Base-by-base conservation (phyloP, 1,284 basidiomycete species). In the Rhodotorula sp. region DNA sequence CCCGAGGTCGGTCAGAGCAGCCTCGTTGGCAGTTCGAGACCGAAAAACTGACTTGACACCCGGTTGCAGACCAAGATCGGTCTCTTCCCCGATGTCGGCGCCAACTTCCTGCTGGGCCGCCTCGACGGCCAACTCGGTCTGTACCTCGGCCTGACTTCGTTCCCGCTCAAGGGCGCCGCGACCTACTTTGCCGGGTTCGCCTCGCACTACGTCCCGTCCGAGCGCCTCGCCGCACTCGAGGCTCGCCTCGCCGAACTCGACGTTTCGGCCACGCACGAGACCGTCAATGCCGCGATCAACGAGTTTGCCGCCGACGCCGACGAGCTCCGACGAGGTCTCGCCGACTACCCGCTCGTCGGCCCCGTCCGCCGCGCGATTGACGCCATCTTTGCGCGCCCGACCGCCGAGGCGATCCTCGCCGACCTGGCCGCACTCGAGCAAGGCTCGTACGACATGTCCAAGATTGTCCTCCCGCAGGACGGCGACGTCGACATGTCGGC, bases 51-150 rank as follows among this genome's bases (percentile, higher is more conserved):
- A 58, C 54, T 26, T 16, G 12, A 16, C 3, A n/a, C 23, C 5
- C 57, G 6, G 18, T n/a, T 67, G 51, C 56, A 80, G 77, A 80
- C 79, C 48, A 75, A 73, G 58, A 78, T 80, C 62, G 78, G 78
- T 31, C 71, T 91, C 78, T 89, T 85, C 78, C 93, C 93, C 46
- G 93, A 96, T 82, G 96, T 99, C 62, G 97, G 97, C 51, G 91
- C 91, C 57, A 94, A 88, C 77, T 91, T 90, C 83, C 94, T 93
- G 83, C 85, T 99, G 65, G 89, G 93, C 43, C 87, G 90, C 76
- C 83, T 99, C 68, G 97, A 99, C 80, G 97, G 97, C 21, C 86
- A 91, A 76, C 81, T 98, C 66, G 97, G 97, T 56, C 91, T 92
- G 26, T 99, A 97, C 84, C 87, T 99, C 67, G 92, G 89, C n/a